Conservation (phyloP, 2,329 filamentous ascomycete species). For the Didymellaceae sp. region DNA sequence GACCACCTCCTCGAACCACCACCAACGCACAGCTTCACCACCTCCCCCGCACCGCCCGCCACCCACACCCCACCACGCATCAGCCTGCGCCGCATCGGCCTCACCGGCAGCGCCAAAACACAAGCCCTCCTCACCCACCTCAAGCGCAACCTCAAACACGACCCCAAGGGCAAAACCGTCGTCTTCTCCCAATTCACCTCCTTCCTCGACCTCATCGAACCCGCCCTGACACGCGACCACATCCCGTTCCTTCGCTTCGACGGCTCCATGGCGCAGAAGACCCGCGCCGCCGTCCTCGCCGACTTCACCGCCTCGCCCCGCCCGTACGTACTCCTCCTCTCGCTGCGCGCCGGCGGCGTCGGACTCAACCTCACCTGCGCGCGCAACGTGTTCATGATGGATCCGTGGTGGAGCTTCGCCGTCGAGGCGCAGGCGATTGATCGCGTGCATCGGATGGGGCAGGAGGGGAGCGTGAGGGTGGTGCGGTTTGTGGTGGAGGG, state of each 20-base stretch:
- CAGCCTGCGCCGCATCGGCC: conserved; percentile 66
- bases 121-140: conserved; percentile 79
- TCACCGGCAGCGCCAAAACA: conserved; percentile 86
- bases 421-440: conserved; percentile 98
- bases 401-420: conserved; percentile 99
- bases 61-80: conserved; percentile 58
- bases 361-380: conserved; percentile 91
- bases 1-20: conserved; percentile 62
- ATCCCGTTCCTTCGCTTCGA: conserved; percentile 88
- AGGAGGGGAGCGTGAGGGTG: conserved; percentile 83
- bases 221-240: conserved; percentile 73
- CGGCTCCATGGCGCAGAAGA: conserved; percentile 86
- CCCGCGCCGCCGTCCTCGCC: conserved; percentile 76
- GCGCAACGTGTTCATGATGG: conserved; percentile 96
- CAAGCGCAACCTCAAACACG: conserved; percentile 68
- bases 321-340: conserved; percentile 80
- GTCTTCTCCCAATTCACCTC: conserved; percentile 98
- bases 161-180: conserved; percentile 81
- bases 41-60: conserved; percentile 37
- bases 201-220: conserved; percentile 89
- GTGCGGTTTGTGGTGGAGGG: conserved; percentile 86
- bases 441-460: conserved; percentile 95
- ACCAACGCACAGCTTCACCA: conserved; percentile 50
- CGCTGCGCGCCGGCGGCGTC: conserved; percentile 87
- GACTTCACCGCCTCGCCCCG: conserved; percentile 67